Conservation (phyloP, 1,284 basidiomycete genomes). For the Sanguinoderma infundibulare region DNA sequence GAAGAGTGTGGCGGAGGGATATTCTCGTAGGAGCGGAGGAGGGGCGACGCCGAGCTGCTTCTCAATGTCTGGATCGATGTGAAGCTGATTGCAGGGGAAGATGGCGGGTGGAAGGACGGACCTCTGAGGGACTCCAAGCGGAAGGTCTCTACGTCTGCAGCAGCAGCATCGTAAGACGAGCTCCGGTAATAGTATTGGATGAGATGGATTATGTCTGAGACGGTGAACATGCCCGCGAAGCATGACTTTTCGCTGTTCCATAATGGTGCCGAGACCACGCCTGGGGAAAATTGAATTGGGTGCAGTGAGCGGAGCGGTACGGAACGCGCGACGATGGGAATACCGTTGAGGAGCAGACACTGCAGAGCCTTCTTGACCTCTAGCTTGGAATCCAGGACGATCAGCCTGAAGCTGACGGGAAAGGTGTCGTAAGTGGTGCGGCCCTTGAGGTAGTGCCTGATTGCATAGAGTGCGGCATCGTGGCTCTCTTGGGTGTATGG, state of each 20-base stretch:
- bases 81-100: conserved; percentile 21
- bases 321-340: conserved; percentile 1
- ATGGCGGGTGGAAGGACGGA: conserved; percentile 40
- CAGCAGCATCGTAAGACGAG: conserved; percentile 86
- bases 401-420: conserved; percentile 94
- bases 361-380: conserved; percentile 93
- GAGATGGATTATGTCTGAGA: conserved; percentile 94
- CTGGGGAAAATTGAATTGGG: conserved; percentile 44
- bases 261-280: conserved; percentile 97
- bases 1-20: conserved; percentile 87
- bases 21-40: conserved; percentile 89
- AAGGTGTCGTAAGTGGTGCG: conserved; percentile 94
- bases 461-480: conserved; percentile 75
- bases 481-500: conserved; percentile 68
- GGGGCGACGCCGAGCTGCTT: conserved; percentile 90
- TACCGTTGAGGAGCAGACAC: conserved; percentile 88
- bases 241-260: conserved; percentile 93
- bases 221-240: conserved; percentile 96
- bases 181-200: conserved; percentile 96
- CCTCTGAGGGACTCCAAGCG: conserved; percentile 88
- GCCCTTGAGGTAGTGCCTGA: conserved; percentile 84
- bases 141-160: conserved; percentile 94
- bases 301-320: conserved; percentile 3
- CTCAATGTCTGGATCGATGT: conserved; percentile 76
- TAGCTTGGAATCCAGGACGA: conserved; percentile 94